Conservation (phyloP, 768 basidiomycete species). For the Russula compacta region DNA sequence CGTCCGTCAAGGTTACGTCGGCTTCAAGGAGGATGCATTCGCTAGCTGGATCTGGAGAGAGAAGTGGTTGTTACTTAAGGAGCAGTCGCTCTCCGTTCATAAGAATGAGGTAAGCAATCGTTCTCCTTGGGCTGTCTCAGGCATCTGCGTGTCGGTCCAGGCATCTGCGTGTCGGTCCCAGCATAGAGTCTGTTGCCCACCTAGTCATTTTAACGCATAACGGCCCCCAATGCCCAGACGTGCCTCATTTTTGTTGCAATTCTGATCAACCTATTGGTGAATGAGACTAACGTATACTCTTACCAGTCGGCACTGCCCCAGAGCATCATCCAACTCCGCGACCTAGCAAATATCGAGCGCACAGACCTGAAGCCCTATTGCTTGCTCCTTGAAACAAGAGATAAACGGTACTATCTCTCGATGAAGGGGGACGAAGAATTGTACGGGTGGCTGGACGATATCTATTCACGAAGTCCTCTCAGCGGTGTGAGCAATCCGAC, state of each 20-base stretch:
- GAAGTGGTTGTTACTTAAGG: conserved; percentile 83
- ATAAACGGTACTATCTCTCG: conserved; percentile 71
- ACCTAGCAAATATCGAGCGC: conserved; percentile 82
- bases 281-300: neutral
- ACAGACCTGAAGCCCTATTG: conserved; percentile 95
- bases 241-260: neutral
- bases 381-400: conserved; percentile 75
- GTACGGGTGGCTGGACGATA: conserved; percentile 98
- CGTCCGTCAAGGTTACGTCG: conserved; percentile 64
- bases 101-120: conserved; percentile 77
- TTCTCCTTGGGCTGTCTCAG: neutral
- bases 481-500: conserved; percentile 94
- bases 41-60: conserved; percentile 87
- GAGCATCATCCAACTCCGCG: conserved; percentile 54
- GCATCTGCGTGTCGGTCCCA: neutral
- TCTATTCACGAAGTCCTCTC: conserved; percentile 84
- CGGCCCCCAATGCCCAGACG: neutral
- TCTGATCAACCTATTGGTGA: neutral
- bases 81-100: conserved; percentile 69
- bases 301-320: conserved; percentile 46
- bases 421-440: conserved; percentile 93
- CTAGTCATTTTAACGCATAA: neutral
- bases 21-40: conserved; percentile 90
- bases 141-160: neutral
- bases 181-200: neutral